Evolutionary conservation across 441 rosid genomes (phyloP), one percentile per base, ranked within the genome.

Genomic region (Cnidoscolus chayamansa): DNA sequence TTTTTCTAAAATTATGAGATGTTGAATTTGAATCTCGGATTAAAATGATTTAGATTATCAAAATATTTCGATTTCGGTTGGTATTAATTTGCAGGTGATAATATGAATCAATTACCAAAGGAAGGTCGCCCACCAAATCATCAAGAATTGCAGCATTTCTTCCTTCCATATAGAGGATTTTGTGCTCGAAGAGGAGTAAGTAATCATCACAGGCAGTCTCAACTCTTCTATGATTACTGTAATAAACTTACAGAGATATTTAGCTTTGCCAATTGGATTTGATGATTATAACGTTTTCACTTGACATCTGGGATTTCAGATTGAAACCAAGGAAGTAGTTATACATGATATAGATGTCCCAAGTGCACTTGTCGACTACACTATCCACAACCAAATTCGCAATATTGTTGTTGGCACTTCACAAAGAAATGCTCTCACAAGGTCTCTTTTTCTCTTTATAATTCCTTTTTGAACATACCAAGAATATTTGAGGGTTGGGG

Each of bases 171-270:
- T 71, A 76, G 86, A 19, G 98, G 88, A 73, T 86, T 79, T 68
- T 92, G 93, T 47, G 83, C 86, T 43, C 80, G 94, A 35, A 89
- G 86, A 83, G 96, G 93, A 77, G 94, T 86, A 25, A 86, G 89
- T 80, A 13, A 47, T 5, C 45, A 40, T 40, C 45, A 40, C 7
- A 40, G 45, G 7, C 45, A 35, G 40, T 35, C 4, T 6, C 45
- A 40, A 40, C 6, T 40, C 6, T 40, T 40, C 45, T 7, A 40
- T 40, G 5, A 35, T 35, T 35, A 25, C 25, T 25, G 25, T 25
- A 25, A 25, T 25, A 25, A 25, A 25, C 25, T 25, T 25, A 25
- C 25, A 25, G 25, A 25, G 25, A 25, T 25, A 25, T 25, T 35
- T 35, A 35, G 37, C 37, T 2, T 35, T 35, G 37, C 37, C 17